These are phyloP conservation scores for Solanum acaule DNA, from an alignment of 257 asterid genomes.

Conservation along the genomic window DNA sequence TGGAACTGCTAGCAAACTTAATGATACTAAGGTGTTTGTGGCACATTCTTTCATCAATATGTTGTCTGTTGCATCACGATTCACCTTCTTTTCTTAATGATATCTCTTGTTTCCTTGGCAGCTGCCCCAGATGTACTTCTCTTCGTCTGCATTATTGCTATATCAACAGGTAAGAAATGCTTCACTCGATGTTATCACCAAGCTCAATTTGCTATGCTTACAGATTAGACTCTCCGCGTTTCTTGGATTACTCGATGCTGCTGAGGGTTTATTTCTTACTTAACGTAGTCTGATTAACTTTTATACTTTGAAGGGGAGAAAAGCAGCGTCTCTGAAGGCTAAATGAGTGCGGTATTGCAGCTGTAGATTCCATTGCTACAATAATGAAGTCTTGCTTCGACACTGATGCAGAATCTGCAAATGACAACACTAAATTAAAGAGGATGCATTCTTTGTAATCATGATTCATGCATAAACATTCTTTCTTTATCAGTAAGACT, in stretches of 20 bases:
- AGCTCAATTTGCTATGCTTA: neutral
- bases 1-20: neutral
- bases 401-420: neutral
- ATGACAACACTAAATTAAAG: neutral
- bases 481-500: neutral
- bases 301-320: neutral
- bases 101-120: neutral
- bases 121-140: neutral
- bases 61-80: neutral
- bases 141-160: neutral
- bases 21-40: neutral
- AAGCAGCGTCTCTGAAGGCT: neutral
- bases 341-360: neutral
- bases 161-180: neutral
- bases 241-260: neutral
- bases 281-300: neutral
- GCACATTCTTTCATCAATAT: neutral
- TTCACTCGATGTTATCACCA: neutral
- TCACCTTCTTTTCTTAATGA: too few species aligned
- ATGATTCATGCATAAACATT: neutral
- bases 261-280: neutral
- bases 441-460: neutral
- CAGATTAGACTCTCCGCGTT: neutral
- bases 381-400: neutral
- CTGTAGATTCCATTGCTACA: neutral